These are phyloP conservation scores for Penicillium aurantiogriseum DNA, from an alignment of 2,329 filamentous ascomycete species.

Conservation along the genomic window DNA sequence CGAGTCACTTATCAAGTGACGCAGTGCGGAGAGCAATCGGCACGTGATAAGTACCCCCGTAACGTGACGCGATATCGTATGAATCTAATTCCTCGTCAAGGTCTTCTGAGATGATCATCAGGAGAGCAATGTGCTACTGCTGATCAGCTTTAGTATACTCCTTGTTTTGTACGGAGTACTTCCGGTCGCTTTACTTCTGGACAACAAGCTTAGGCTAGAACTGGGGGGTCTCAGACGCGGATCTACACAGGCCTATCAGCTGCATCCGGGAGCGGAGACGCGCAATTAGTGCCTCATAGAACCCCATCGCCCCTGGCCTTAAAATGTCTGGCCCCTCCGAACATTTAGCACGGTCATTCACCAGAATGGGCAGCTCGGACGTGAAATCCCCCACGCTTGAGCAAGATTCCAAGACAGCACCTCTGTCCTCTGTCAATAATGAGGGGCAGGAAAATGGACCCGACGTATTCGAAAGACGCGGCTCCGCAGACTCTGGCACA, in stretches of 20 bases:
- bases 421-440: constrained; percentile 20
- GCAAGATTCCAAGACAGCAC: constrained; percentile 24
- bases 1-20: constrained; percentile 22
- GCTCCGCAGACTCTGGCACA: constrained; percentile 33
- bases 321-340: constrained; percentile 25
- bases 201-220: background rate
- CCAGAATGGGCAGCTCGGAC: constrained; percentile 33
- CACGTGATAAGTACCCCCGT: constrained; percentile 21
- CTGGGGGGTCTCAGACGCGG: constrained; percentile 16
- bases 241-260: constrained; percentile 33
- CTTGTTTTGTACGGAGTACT: background rate
- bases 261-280: constrained; percentile 22
- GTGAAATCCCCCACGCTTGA: constrained; percentile 22
- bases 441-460: constrained; percentile 28
- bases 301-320: constrained; percentile 25
- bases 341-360: constrained; percentile 33
- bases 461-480: constrained; percentile 48
- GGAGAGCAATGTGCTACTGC: background rate
- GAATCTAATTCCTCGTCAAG: background rate
- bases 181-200: background rate
- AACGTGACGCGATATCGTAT: constrained; percentile 13
- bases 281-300: constrained; percentile 24
- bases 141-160: background rate
- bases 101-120: background rate
- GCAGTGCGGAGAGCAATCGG: constrained; percentile 23